These are phyloP conservation scores for Casaregolazyma lundiana DNA, from an alignment of 1,139 yeast species.

Conservation along the genomic window DNA sequence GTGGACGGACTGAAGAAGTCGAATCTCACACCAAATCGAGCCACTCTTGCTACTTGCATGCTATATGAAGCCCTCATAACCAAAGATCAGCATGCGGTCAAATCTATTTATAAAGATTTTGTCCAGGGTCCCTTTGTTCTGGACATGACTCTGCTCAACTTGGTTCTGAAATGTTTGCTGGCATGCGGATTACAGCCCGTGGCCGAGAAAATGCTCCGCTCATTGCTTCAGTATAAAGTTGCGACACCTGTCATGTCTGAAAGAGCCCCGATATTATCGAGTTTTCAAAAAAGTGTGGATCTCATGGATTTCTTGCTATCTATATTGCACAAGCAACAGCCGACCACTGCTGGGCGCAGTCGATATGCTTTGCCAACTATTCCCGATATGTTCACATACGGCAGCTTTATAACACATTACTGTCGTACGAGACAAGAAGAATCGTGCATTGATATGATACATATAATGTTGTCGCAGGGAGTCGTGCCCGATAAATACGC, in stretches of 20 bases:
- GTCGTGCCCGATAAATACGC: constrained; percentile 8
- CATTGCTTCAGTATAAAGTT: constrained; percentile 7
- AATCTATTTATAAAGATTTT: constrained; percentile 14
- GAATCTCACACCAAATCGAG: constrained; percentile 15
- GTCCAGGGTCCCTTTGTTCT: constrained; percentile 12
- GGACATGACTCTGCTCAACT: constrained; percentile 18
- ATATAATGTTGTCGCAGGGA: constrained; percentile 9
- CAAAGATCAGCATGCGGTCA: constrained; percentile 12
- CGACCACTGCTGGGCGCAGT: background rate
- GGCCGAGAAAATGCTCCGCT: constrained; percentile 15
- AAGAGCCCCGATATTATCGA: constrained; percentile 1
- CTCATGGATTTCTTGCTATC: constrained; percentile 10
- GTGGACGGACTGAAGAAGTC: constrained; percentile 12
- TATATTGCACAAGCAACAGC: background rate
- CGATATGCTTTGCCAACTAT: constrained; percentile 11
- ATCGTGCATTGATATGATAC: constrained; percentile 1
- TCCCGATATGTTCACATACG: constrained; percentile 11
- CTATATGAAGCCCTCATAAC: constrained; percentile 13
- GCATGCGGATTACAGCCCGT: constrained; percentile 13
- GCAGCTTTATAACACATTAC: constrained; percentile 9
- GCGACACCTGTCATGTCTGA: constrained; percentile 5
- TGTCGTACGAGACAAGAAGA: constrained; percentile 5
- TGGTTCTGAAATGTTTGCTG: constrained; percentile 16
- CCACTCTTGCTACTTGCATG: constrained; percentile 16
- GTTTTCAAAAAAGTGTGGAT: constrained; percentile 8